phyloP scores from a whole-genome alignment of 768 basidiomycete species.

The Tylopilus balloui region DNA sequence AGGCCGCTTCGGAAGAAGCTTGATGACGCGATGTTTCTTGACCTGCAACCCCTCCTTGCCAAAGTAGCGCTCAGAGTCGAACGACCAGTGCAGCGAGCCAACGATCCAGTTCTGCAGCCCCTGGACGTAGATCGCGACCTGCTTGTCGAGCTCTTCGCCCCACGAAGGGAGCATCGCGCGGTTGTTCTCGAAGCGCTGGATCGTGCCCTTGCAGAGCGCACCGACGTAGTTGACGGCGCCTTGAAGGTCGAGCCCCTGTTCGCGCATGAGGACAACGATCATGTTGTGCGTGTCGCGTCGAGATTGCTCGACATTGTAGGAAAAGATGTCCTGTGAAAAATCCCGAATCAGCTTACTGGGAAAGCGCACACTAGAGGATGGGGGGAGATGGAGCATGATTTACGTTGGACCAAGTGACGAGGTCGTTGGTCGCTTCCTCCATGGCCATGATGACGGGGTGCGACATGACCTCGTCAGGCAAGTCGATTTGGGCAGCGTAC shows the following conservation, averaged over 20 bases:
- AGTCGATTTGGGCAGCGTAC: constrained; percentile 47
- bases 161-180: constrained; percentile 53
- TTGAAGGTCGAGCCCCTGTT: constrained; percentile 54
- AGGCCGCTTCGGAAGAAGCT: constrained; percentile 42
- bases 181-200: constrained; percentile 49
- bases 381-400: constrained; percentile 3
- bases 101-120: constrained; percentile 72
- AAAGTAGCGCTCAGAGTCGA: constrained; percentile 66
- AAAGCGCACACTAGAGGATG: too few relatives aligned
- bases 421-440: constrained; percentile 45
- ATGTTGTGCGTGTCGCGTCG: constrained; percentile 68
- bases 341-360: not conserved
- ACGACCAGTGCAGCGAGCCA: constrained; percentile 71
- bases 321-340: constrained; percentile 60
- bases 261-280: constrained; percentile 63
- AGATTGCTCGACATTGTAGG: constrained; percentile 72
- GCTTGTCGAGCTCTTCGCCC: constrained; percentile 54
- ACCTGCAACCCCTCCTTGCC: constrained; percentile 51
- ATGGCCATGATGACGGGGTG: constrained; percentile 47
- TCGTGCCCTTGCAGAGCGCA: constrained; percentile 51
- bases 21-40: constrained; percentile 50
- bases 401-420: constrained; percentile 48
- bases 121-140: constrained; percentile 53
- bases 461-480: constrained; percentile 51
- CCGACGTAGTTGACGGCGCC: constrained; percentile 63